Percentiles rank a stretch among this genome's conserved stretches.
These are phyloP conservation scores for Penicillium fuscoglaucum DNA, from an alignment of 2,329 filamentous ascomycete species.

Conservation along the genomic window DNA sequence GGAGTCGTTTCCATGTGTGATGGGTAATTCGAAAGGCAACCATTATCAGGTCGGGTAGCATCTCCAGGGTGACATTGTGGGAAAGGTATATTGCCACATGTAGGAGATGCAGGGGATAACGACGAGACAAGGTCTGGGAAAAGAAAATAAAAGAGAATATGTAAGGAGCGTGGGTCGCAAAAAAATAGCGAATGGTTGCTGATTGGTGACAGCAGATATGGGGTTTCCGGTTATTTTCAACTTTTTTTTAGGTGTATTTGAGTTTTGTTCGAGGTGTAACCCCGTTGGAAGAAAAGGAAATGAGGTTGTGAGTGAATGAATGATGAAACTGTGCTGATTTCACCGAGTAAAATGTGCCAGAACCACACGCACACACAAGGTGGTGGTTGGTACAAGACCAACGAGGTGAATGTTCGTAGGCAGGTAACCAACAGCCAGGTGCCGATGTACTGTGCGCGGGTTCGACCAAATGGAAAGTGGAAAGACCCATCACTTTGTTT, in stretches of 20 bases:
- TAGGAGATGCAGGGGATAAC: slow-evolving; percentile 6
- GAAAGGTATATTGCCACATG: background rate
- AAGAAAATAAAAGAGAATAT: slow-evolving; percentile 15
- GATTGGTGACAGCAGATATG: slow-evolving; percentile 1
- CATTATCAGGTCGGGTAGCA: slow-evolving; percentile 4
- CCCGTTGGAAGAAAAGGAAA: slow-evolving; percentile 14
- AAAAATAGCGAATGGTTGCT: slow-evolving; percentile 6
- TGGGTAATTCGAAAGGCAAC: slow-evolving; percentile 22
- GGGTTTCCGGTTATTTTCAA: background rate
- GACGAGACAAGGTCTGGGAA: slow-evolving; percentile 11
- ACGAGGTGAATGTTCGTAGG: background rate
- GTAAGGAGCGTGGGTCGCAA: slow-evolving; percentile 22
- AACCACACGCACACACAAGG: background rate
- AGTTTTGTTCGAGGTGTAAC: background rate
- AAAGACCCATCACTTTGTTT: slow-evolving; percentile 25
- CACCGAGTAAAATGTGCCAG: slow-evolving; percentile 12
- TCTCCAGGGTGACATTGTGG: background rate
- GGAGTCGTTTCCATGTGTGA: slow-evolving; percentile 13
- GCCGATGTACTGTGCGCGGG: background rate
- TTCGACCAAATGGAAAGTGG: slow-evolving; percentile 10
- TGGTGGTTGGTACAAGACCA: background rate
- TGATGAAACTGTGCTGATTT: slow-evolving; percentile 5
- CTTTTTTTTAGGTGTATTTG: slow-evolving; percentile 1
- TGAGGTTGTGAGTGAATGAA: slow-evolving; percentile 11
- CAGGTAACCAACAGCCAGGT: background rate